Evolutionary conservation across 1,284 basidiomycete species (phyloP).

Genomic region (Laetiporus sulphureus): DNA sequence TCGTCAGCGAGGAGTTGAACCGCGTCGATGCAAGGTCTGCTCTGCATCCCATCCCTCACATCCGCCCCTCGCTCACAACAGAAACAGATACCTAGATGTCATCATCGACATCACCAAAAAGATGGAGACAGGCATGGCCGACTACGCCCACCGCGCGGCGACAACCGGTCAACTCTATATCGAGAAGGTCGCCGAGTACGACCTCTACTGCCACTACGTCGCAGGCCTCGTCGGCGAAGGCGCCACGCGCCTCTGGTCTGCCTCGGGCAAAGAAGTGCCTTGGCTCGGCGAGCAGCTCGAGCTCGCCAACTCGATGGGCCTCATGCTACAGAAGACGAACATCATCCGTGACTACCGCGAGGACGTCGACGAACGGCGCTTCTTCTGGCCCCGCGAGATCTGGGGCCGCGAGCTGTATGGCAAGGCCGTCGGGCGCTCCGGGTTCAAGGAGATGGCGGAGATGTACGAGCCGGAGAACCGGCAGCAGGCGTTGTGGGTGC

Average conservation of each 20-base stretch:
- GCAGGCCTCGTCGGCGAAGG: slow-evolving; percentile 98
- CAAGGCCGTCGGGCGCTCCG: slow-evolving; percentile 17
- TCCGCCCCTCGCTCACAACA: slow-evolving; percentile 2
- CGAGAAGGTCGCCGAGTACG: slow-evolving; percentile 78
- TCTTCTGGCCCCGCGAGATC: slow-evolving; percentile 95
- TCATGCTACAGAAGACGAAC: slow-evolving; percentile 97
- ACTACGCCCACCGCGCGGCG: slow-evolving; percentile 82
- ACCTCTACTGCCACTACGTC: slow-evolving; percentile 98
- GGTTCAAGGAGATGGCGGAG: slow-evolving; percentile 62
- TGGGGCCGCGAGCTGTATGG: slow-evolving; percentile 67
- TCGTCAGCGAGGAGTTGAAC: slow-evolving; percentile 80
- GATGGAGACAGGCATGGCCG: slow-evolving; percentile 96
- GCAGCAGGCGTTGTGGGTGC: slow-evolving; percentile 67
- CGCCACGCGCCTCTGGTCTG: slow-evolving; percentile 84
- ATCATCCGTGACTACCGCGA: slow-evolving; percentile 96
- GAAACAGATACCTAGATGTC: slow-evolving; percentile 66
- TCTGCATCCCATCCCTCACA: neutral
- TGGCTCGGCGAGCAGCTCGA: slow-evolving; percentile 81
- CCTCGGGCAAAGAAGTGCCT: slow-evolving; percentile 78
- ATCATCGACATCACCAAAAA: slow-evolving; percentile 80
- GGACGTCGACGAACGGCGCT: slow-evolving; percentile 81
- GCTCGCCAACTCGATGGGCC: slow-evolving; percentile 93
- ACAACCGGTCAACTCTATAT: slow-evolving; percentile 66
- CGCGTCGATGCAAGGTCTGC: slow-evolving; percentile 59
- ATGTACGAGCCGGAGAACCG: slow-evolving; percentile 49